Base-by-base conservation (phyloP, 371 early-diverging fungal genomes). In the Mucor plumbeus region DNA sequence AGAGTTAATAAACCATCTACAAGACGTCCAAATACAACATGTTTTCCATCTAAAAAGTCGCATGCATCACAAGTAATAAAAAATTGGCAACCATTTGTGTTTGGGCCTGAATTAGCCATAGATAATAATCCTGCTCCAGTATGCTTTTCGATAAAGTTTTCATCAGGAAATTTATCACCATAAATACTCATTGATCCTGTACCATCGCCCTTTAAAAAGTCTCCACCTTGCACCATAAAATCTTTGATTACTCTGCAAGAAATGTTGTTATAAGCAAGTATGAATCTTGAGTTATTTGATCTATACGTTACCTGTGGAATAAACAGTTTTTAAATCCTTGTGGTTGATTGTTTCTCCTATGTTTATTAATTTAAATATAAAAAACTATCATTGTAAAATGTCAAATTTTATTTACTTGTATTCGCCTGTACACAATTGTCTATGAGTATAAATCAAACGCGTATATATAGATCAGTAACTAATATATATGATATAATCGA, bases 151-250 rank as follows among this genome's bases (percentile, higher is more conserved):
- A 68, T 77, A 77, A 99, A 99, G 85, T 96, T 99, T 77, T 99
- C 99, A 75, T 99, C 99, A 3, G 73, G 70, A 74, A 99, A 99
- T 68, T 87, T 91, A 7, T 90, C 92, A 39, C 99, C 99, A 73
- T 99, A 99, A 61, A 99, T 99, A 75, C 94, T 92, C 83, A 91
- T 85, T 8, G 93, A 90, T 48, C 99, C 99, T 8, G 99, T 98
- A 47, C 99, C 99, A 82, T 99, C 97, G 21, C 92, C 93, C 13
- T 61, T 67, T 48, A 54, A 54, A 67, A 99, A 97, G 77, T 99
- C 99, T 19, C 99, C 99, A 36, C 99, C 99, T 76, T 99, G 99
- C 6, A 98, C 89, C 97, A 99, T 99, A 80, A 99, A 99, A 57
- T 94, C 92, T 79, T 94, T 94, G 73, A 97, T 97, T 34, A 96